Evolutionary conservation across 495 filamentous ascomycete genomes (phyloP), one percentile per base, ranked within the genome.

Genomic region (Podospora tetraspora): DNA sequence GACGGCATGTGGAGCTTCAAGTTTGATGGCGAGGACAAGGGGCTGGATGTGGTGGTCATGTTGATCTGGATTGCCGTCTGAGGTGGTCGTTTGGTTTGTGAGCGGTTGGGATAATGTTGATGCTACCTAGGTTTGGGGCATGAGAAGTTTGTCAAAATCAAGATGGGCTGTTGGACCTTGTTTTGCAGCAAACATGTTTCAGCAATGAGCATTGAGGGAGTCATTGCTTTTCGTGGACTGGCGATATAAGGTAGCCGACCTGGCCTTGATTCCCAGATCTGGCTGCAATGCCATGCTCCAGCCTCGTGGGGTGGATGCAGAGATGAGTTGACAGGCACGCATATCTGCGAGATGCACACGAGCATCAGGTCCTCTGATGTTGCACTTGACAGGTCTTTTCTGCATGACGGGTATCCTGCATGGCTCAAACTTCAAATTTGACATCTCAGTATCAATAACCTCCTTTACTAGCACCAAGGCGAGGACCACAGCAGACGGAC

Each of bases 1-100:
- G 95, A 99, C 74, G 95, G 95, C 63, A 97, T 96, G 91, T 99
- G 92, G 92, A 97, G 89, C 75, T 96, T 89, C 83, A 98, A 99
- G 83, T 97, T 91, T 77, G 91, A 94, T 72, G 92, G 87, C 23
- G 91, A 93, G 79, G 86, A 81, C 76, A 90, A 87, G 83, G 95
- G 94, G 10, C 84, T 99, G 79, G 95, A 97, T 78, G 89, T 97
- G 63, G 92, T 99, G 66, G 85, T 99, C 63, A 93, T 88, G 76
- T 84, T 99, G 68, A 91, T 95, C 60, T 99, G 95, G 95, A 91
- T 97, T 67, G 82, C 84, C 56, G 79, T 88, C 75, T 88, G 57
- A 13, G 29, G 29, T 12, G 59, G 27, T 30, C 10, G 19, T 32
- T 43, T 37, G 27, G 11, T 7, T 34, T 68, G 24, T 27, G 23